These are phyloP conservation scores for Gorgonomyces haynaldii DNA, from an alignment of 192 early-diverging fungal species.

Conservation along the genomic window DNA sequence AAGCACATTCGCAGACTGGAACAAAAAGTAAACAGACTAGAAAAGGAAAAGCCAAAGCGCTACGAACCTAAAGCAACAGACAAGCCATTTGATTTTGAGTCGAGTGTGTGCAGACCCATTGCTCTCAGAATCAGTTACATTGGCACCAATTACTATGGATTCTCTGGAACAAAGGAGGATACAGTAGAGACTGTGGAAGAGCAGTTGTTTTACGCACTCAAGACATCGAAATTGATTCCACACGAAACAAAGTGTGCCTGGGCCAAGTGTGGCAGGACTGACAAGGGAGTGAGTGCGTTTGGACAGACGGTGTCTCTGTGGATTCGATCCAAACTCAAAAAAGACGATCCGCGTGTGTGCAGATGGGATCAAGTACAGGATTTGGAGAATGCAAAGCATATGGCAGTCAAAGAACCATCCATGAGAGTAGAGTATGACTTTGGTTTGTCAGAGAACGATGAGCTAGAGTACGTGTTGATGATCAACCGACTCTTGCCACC, in stretches of 20 bases:
- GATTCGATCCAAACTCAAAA: slow-evolving; percentile 37
- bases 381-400: not conserved
- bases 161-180: slow-evolving; percentile 33
- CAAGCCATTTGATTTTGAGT: slow-evolving; percentile 54
- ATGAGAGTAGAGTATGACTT: not conserved
- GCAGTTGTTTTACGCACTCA: slow-evolving; percentile 71
- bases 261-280: slow-evolving; percentile 55
- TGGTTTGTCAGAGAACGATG: slow-evolving; percentile 12
- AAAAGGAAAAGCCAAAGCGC: not conserved
- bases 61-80: not conserved
- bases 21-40: not conserved
- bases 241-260: slow-evolving; percentile 57
- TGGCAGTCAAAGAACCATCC: slow-evolving; percentile 1
- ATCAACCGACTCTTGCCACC: slow-evolving; percentile 75
- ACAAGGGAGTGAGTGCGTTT: slow-evolving; percentile 81
- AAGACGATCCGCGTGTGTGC: slow-evolving; percentile 10
- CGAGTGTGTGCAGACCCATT: slow-evolving; percentile 56
- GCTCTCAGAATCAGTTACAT: slow-evolving; percentile 76
- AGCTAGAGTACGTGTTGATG: slow-evolving; percentile 71
- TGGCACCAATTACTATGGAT: slow-evolving; percentile 73
- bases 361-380: slow-evolving; percentile 17
- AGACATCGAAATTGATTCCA: slow-evolving; percentile 63
- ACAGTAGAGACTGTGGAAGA: slow-evolving; percentile 53
- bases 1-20: not conserved
- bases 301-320: slow-evolving; percentile 79